A percentile compares a stretch with the other conserved stretches of the same genome.
Evolutionary conservation across 2,329 filamentous ascomycete species (phyloP).

Genomic region (Botrytis cinerea): DNA sequence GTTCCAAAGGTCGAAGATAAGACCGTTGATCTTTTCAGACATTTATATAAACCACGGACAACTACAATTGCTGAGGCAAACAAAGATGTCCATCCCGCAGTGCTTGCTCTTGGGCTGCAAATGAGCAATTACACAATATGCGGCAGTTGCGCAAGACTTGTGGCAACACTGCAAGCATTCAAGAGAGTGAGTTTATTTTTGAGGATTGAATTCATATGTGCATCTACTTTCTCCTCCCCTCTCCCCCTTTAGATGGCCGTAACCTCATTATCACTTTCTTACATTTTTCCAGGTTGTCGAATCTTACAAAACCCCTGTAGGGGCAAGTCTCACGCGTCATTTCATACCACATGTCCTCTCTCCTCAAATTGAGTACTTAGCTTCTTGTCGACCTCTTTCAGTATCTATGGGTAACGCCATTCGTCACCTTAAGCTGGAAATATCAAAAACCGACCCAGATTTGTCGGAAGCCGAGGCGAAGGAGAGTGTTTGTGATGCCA

Average conservation of each 20-base stretch:
- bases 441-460: conserved; percentile 87
- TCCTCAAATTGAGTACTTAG: conserved; percentile 92
- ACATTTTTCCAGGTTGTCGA: conserved; percentile 69
- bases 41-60: conserved; percentile 74
- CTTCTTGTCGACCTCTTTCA: conserved; percentile 90
- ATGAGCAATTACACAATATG: conserved; percentile 80
- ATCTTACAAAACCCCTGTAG: conserved; percentile 85
- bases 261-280: conserved; percentile 11
- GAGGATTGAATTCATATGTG: not conserved
- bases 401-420: conserved; percentile 98
- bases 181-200: conserved; percentile 64
- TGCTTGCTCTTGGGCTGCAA: conserved; percentile 84
- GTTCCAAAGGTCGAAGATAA: conserved; percentile 63
- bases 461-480: conserved; percentile 82
- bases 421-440: conserved; percentile 87
- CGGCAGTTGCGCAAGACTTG: conserved; percentile 84
- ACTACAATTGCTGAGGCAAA: conserved; percentile 60
- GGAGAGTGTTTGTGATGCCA: conserved; percentile 71
- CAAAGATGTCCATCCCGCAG: conserved; percentile 80
- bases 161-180: conserved; percentile 85
- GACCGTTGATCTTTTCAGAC: conserved; percentile 75
- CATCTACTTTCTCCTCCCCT: not conserved
- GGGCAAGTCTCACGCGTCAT: conserved; percentile 84
- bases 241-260: not conserved
- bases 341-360: conserved; percentile 89